phyloP scores from a whole-genome alignment of 208 protist species.

The Trypanosoma platydactyli region DNA sequence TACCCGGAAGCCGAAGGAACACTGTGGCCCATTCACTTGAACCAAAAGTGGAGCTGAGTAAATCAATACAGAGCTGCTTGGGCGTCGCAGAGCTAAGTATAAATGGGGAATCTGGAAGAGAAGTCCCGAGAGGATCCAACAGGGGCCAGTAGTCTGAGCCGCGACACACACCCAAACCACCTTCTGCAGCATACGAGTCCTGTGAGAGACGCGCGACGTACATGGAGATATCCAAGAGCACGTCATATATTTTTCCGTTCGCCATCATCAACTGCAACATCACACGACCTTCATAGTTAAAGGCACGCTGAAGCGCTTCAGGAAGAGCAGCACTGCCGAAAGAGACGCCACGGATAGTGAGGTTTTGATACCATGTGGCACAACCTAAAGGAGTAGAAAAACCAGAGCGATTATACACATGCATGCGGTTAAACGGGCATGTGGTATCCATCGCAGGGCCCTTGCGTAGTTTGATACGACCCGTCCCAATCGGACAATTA shows the following conservation, averaged over 20 bases:
- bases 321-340: constrained; percentile 58
- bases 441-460: constrained; percentile 54
- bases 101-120: constrained; percentile 62
- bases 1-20: constrained; percentile 49
- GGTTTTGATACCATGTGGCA: constrained; percentile 69
- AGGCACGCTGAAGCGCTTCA: constrained; percentile 35
- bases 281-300: constrained; percentile 66
- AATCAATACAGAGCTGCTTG: constrained; percentile 61
- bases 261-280: constrained; percentile 66
- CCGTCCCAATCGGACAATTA: constrained; percentile 50
- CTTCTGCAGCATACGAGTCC: constrained; percentile 39
- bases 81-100: constrained; percentile 34
- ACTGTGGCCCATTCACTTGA: constrained; percentile 82
- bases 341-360: constrained; percentile 76
- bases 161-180: constrained; percentile 62
- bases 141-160: constrained; percentile 77
- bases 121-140: constrained; percentile 76
- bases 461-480: constrained; percentile 65
- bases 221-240: constrained; percentile 57
- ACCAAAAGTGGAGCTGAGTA: constrained; percentile 72
- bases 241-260: constrained; percentile 38
- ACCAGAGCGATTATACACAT: constrained; percentile 64
- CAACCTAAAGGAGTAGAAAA: constrained; percentile 68
- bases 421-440: constrained; percentile 51
- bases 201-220: constrained; percentile 67